phyloP scores from a whole-genome alignment of 768 basidiomycete genomes.

The Fistulinella prunicolor region DNA sequence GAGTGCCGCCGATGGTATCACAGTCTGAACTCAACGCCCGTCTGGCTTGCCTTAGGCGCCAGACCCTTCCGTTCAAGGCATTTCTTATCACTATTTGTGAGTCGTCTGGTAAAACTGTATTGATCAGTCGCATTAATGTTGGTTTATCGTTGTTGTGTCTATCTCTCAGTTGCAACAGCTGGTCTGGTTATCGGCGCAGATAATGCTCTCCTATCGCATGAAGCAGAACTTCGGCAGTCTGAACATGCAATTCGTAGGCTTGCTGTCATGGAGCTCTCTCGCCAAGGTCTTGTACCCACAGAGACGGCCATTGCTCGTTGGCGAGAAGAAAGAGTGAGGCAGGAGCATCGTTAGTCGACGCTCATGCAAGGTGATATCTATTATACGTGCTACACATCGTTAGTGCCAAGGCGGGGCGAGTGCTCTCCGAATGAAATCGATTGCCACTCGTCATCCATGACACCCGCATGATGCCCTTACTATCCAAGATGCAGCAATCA shows the following conservation, averaged over 20 bases:
- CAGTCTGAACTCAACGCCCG: neutral
- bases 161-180: constrained; percentile 52
- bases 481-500: constrained; percentile 10
- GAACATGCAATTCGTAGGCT: constrained; percentile 70
- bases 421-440: constrained; percentile 15
- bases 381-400: constrained; percentile 14
- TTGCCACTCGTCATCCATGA: no score
- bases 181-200: constrained; percentile 79
- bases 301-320: constrained; percentile 83
- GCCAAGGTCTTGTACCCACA: constrained; percentile 72
- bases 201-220: constrained; percentile 67
- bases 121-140: no score
- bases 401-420: neutral
- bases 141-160: no score
- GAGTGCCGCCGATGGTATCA: constrained; percentile 12
- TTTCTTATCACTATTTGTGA: constrained; percentile 73
- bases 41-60: constrained; percentile 47
- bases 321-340: constrained; percentile 48
- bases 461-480: constrained; percentile 10
- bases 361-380: constrained; percentile 5
- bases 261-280: constrained; percentile 72
- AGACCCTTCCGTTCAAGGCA: constrained; percentile 77
- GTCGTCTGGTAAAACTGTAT: constrained; percentile 30
- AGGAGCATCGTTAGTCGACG: constrained; percentile 9
- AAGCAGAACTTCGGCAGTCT: constrained; percentile 58